phyloP scores from a whole-genome alignment of 306 rosid species.

The Abrus precatorius region DNA sequence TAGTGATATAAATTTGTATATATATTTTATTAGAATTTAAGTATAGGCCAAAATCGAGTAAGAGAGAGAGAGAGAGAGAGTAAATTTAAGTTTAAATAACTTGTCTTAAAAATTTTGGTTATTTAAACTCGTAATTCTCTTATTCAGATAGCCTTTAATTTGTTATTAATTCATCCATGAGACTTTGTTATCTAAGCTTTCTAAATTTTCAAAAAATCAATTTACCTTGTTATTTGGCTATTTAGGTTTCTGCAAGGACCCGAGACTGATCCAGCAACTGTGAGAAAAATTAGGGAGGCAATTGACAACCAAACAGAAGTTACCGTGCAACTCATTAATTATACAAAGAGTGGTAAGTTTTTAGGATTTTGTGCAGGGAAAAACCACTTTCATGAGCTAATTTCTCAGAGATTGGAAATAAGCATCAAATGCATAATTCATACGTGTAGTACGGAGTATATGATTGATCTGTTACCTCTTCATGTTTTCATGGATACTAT shows the following conservation, averaged over 20 bases:
- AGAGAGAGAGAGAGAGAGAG: too few species aligned
- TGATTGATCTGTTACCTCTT: neutral
- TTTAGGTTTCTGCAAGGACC: conserved; percentile 96
- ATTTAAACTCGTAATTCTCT: too few species aligned
- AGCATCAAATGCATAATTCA: neutral
- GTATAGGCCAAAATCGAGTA: too few species aligned
- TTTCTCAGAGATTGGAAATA: neutral
- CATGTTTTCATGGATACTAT: conserved; percentile 14
- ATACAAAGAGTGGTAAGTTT: conserved; percentile 81
- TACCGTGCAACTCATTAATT: conserved; percentile 94
- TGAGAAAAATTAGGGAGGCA: conserved; percentile 87
- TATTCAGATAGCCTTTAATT: too few species aligned
- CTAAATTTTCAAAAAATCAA: neutral
- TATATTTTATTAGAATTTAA: too few species aligned
- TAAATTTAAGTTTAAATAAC: too few species aligned
- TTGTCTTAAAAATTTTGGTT: too few species aligned
- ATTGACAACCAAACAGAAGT: conserved; percentile 92
- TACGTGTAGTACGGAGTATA: conserved; percentile 9
- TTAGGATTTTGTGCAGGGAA: conserved; percentile 8
- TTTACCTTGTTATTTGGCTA: conserved; percentile 46
- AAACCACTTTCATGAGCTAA: conserved; percentile 1
- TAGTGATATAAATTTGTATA: neutral
- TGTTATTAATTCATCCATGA: too few species aligned
- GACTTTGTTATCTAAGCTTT: too few species aligned
- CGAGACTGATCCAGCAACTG: conserved; percentile 94